Conservation (phyloP, 192 early-diverging fungal species). For the Phlyctochytrium bullatum region DNA sequence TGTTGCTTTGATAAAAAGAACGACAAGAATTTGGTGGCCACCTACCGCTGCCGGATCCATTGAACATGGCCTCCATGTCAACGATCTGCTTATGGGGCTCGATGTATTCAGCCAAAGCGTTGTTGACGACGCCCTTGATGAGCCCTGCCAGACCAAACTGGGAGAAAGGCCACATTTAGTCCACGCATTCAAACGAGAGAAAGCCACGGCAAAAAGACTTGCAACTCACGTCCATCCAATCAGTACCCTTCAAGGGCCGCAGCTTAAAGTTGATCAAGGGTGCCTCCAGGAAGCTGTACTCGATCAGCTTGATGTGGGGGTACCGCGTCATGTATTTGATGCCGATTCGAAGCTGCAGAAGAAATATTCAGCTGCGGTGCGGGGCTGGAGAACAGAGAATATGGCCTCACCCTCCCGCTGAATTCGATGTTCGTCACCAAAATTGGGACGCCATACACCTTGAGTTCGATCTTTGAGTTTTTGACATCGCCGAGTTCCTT, state of each 20-base stretch:
- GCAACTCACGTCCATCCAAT: conserved; percentile 74
- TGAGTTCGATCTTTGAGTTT: conserved; percentile 85
- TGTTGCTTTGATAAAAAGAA: too few relatives aligned
- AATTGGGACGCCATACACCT: conserved; percentile 62
- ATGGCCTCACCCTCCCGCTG: background rate
- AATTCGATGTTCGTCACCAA: conserved; percentile 5
- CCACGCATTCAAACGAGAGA: background rate
- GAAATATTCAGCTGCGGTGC: too few relatives aligned
- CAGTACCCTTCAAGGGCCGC: conserved; percentile 72
- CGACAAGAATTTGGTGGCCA: too few relatives aligned
- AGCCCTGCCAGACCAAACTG: too few relatives aligned
- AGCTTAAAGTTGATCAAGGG: conserved; percentile 87
- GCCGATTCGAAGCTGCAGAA: conserved; percentile 72
- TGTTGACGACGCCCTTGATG: conserved; percentile 40
- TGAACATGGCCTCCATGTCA: conserved; percentile 76
- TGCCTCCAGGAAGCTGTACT: conserved; percentile 78
- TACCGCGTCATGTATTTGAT: conserved; percentile 83
- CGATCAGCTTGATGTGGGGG: conserved; percentile 82
- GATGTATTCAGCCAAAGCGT: conserved; percentile 13
- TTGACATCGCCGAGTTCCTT: conserved; percentile 39
- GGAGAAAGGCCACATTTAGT: too few relatives aligned
- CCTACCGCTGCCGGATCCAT: conserved; percentile 57
- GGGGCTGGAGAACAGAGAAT: background rate
- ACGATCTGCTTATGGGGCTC: conserved; percentile 72
- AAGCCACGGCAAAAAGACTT: conserved; percentile 44